A percentile compares a stretch with the other conserved stretches of the same genome.
phyloP scores from a whole-genome alignment of 768 basidiomycete genomes.

The Xanthoconium purpureum region DNA sequence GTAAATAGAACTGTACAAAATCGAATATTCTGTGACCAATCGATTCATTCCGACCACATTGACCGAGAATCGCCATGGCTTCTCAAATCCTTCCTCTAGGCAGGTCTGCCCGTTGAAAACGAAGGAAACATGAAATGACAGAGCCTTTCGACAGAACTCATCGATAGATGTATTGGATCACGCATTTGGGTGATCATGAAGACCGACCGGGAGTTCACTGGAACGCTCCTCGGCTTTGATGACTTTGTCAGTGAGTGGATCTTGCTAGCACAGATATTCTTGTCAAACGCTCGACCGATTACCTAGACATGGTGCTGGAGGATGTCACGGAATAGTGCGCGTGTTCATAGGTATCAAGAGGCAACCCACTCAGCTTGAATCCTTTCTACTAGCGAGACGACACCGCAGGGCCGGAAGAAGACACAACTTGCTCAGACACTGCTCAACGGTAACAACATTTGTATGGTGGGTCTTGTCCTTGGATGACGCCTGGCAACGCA shows the following conservation, averaged over 20 bases:
- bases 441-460: conserved; percentile 93
- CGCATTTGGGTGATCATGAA: conserved; percentile 99
- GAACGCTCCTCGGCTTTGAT: conserved; percentile 92
- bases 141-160: conserved; percentile 60
- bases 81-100: conserved; percentile 94
- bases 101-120: conserved; percentile 27
- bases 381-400: conserved; percentile 62
- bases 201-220: conserved; percentile 93
- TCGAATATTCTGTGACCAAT: neutral
- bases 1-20: conserved; percentile 14
- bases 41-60: conserved; percentile 4
- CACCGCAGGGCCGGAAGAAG: conserved; percentile 75
- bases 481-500: neutral
- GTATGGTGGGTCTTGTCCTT: conserved; percentile 65
- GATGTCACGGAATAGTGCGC: conserved; percentile 95
- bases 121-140: neutral
- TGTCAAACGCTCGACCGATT: neutral
- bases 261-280: neutral
- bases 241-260: conserved; percentile 94
- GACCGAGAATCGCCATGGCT: conserved; percentile 59
- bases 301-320: conserved; percentile 86
- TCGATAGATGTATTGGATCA: conserved; percentile 96
- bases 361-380: neutral
- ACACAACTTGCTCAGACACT: conserved; percentile 86
- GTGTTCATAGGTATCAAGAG: neutral